Evolutionary conservation across 148 eudicot species (phyloP), one percentile per base, ranked within the genome.

Genomic region (Chenopodium suecicum): DNA sequence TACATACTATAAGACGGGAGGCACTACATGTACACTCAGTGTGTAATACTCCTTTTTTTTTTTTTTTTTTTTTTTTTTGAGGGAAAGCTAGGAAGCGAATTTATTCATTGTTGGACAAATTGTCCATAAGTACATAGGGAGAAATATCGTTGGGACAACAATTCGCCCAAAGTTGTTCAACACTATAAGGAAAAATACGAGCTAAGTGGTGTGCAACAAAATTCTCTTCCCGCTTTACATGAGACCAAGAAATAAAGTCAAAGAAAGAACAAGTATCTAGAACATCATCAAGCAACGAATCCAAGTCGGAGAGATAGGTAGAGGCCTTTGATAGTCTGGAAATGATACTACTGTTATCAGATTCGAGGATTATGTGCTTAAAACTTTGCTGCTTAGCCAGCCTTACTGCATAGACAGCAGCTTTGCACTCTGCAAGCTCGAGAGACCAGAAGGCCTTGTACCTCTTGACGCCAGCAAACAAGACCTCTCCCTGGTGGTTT

Each of bases 381-480:
- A 37, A 1, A 6, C 44, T 8, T 0, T 52, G 17, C 7, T 14
- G 17, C 4, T 13, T 52, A 1, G 58, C 62, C 7, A 56, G 0
- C 0, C 4, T 0, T 0, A 56, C 17, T 0, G 6, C 7, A 14
- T 2, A 13, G 1, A 17, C 0, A 0, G 7, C 1, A 0, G 62
- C 20, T 6, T 56, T 17, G 62, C 62, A 48, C 20, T 56, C 62
- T 0, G 17, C 62, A 2, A 56, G 14, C 17, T 56, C 22, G 0
- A 22, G 62, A 3, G 62, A 3, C 62, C 62, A 16, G 3, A 10
- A 12, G 4, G 62, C 62, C 62, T 17, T 13, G 5, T 4, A 56
- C 17, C 17, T 1, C 32, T 31, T 31, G 32, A 31, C 32, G 32
- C 32, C 32, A 31, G 32, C 32, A 31, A 31, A 31, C 32, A 56